Evolutionary conservation across 2,329 filamentous ascomycete genomes (phyloP).

Genomic region (Verticillium nubilum): DNA sequence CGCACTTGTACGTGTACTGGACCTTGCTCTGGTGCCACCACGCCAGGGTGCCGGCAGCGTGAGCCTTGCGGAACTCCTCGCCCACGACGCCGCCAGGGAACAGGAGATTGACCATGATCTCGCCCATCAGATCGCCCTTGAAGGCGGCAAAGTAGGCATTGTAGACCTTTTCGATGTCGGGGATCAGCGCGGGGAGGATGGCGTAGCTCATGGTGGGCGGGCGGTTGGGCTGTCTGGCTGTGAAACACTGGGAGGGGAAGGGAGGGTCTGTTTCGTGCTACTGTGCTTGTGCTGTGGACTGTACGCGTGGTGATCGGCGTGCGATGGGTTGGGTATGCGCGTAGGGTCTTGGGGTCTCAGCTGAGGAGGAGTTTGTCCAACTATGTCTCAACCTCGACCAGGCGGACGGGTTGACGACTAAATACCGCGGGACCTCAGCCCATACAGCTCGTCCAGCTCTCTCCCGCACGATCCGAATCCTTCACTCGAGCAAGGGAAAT

Average conservation of each 20-base stretch:
- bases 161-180: constrained; percentile 39
- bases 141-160: constrained; percentile 42
- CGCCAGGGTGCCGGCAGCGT: constrained; percentile 32
- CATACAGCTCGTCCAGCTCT: not conserved
- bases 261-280: not conserved
- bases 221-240: too few species aligned
- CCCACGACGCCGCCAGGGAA: constrained; percentile 28
- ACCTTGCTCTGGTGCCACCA: constrained; percentile 30
- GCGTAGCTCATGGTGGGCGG: constrained; percentile 30
- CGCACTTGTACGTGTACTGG: constrained; percentile 42
- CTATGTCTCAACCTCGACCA: not conserved
- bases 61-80: constrained; percentile 34
- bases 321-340: not conserved
- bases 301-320: not conserved
- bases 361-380: not conserved
- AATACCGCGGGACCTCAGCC: not conserved
- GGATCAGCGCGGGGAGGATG: constrained; percentile 38
- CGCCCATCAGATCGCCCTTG: constrained; percentile 28
- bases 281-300: not conserved
- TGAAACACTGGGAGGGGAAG: not conserved
- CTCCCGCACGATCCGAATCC: not conserved
- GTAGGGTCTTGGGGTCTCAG: not conserved
- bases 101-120: constrained; percentile 33
- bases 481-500: not conserved
- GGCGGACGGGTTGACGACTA: not conserved